Evolutionary conservation across 257 asterid genomes (phyloP).

Genomic region (Solanum arcanum): DNA sequence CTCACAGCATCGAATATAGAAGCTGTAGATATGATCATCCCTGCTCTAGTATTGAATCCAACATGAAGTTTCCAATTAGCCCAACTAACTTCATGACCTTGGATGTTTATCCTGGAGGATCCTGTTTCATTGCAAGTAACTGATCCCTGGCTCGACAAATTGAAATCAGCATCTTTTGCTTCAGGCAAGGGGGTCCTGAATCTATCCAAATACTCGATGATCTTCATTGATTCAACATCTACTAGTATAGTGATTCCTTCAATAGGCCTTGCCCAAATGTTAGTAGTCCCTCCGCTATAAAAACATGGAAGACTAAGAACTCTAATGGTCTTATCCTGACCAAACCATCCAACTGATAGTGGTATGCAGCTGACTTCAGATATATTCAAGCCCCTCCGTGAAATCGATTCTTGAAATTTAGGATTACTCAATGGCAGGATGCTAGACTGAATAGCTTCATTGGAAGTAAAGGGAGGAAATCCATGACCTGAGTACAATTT

Average conservation of each 20-base stretch:
- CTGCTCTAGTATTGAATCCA: constrained; percentile 56
- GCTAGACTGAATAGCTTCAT: constrained; percentile 33
- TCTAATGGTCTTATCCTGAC: constrained; percentile 39
- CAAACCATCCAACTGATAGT: constrained; percentile 58
- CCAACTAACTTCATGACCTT: constrained; percentile 39
- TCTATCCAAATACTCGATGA: constrained; percentile 29
- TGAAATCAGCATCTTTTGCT: constrained; percentile 40
- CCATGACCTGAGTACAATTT: constrained; percentile 33
- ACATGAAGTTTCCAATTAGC: constrained; percentile 61
- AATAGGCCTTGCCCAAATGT: constrained; percentile 64
- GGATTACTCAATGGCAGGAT: constrained; percentile 19
- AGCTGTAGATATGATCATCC: constrained; percentile 53
- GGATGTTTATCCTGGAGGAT: constrained; percentile 12
- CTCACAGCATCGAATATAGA: constrained; percentile 15
- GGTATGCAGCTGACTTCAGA: constrained; percentile 54
- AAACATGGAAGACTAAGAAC: constrained; percentile 40
- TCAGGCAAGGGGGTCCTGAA: constrained; percentile 24
- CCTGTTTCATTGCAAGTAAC: constrained; percentile 15
- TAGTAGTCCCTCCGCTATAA: constrained; percentile 44
- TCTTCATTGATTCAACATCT: constrained; percentile 37
- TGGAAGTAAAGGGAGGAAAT: constrained; percentile 41
- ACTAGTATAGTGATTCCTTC: constrained; percentile 36
- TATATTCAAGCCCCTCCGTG: constrained; percentile 42
- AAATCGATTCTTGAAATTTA: constrained; percentile 37
- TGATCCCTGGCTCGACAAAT: constrained; percentile 13